Evolutionary conservation across 1,284 basidiomycete genomes (phyloP).

Genomic region (Ganoderma meredithae): DNA sequence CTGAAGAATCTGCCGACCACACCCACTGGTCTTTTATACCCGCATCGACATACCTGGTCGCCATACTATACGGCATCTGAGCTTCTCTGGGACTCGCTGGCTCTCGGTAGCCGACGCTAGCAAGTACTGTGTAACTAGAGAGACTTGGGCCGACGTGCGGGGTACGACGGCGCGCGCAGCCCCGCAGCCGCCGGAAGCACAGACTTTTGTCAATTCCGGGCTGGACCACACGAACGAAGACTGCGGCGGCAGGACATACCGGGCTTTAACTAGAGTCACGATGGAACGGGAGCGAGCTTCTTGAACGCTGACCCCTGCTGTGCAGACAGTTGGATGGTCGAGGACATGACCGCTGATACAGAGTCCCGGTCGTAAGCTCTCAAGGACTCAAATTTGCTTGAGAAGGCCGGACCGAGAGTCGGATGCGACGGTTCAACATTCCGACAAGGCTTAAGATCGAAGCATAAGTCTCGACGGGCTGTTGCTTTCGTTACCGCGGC

Average conservation of each 20-base stretch:
- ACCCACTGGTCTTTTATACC: not conserved
- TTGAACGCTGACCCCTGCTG: not conserved
- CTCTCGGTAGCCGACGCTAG: not conserved
- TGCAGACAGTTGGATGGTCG: not conserved
- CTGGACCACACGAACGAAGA: not conserved
- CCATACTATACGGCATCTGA: not conserved
- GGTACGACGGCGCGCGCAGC: not conserved
- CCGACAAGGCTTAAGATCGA: not conserved
- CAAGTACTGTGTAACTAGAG: not conserved
- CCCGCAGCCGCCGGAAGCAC: not conserved
- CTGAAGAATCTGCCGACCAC: not conserved
- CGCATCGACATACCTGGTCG: not conserved
- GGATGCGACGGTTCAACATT: not conserved
- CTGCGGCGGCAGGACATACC: slow-evolving; percentile 9
- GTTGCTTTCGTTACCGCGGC: no score
- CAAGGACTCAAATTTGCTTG: not conserved
- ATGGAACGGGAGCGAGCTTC: not conserved
- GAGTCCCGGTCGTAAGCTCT: not conserved
- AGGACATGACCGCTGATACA: not conserved
- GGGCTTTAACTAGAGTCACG: not conserved
- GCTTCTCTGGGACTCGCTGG: not conserved
- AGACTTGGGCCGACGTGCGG: not conserved
- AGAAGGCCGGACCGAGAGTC: not conserved
- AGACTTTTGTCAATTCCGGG: not conserved
- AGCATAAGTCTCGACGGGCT: not conserved